These are phyloP conservation scores for Lophiotrema nucula DNA, from an alignment of 495 filamentous ascomycete species.

Conservation along the genomic window DNA sequence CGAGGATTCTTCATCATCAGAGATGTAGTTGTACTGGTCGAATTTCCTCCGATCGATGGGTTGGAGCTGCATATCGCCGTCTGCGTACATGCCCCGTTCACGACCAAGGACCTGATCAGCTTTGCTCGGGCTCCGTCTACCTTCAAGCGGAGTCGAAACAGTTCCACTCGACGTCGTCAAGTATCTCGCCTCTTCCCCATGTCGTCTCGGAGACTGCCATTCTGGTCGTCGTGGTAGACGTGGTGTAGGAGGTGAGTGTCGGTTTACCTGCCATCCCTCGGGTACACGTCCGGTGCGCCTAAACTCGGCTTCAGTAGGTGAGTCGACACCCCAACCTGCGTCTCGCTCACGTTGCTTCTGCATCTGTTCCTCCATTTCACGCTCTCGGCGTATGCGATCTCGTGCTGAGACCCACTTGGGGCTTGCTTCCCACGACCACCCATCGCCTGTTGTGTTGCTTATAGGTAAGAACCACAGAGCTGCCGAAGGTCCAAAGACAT, in stretches of 20 bases:
- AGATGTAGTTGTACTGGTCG: slow-evolving; percentile 29
- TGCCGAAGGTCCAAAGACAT: slow-evolving; percentile 74
- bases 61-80: slow-evolving; percentile 33
- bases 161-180: slow-evolving; percentile 30
- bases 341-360: slow-evolving; percentile 38
- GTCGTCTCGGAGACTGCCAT: slow-evolving; percentile 18
- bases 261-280: slow-evolving; percentile 24
- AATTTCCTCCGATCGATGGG: slow-evolving; percentile 36
- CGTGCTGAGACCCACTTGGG: slow-evolving; percentile 39
- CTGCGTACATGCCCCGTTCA: slow-evolving; percentile 32
- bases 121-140: slow-evolving; percentile 30
- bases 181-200: slow-evolving; percentile 28
- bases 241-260: slow-evolving; percentile 22
- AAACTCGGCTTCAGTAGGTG: slow-evolving; percentile 31
- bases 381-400: slow-evolving; percentile 35
- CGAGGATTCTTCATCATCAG: slow-evolving; percentile 26
- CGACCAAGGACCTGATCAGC: slow-evolving; percentile 36
- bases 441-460: slow-evolving; percentile 80
- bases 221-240: slow-evolving; percentile 21
- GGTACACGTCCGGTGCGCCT: slow-evolving; percentile 19
- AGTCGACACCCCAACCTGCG: slow-evolving; percentile 35
- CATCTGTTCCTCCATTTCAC: slow-evolving; percentile 31
- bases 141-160: slow-evolving; percentile 7
- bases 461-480: slow-evolving; percentile 78
- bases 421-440: slow-evolving; percentile 93